Conservation (phyloP, 225 moss, liverwort and hornwort genomes). For the Neckera pumila region DNA sequence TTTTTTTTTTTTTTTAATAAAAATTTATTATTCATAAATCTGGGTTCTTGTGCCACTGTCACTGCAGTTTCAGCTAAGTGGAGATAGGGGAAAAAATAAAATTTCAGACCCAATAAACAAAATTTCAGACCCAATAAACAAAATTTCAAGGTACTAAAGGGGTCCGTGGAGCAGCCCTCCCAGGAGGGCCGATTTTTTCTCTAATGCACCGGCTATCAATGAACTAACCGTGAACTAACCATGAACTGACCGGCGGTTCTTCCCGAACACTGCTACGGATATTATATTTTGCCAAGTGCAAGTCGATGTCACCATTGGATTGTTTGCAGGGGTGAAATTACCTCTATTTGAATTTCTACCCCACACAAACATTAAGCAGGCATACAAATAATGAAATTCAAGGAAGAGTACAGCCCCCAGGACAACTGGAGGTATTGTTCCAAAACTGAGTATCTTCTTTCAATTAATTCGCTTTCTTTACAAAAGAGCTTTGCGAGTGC, state of each 20-base stretch:
- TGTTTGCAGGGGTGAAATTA: not conserved
- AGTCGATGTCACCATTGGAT: not conserved
- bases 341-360: not conserved
- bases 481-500: not conserved
- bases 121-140: too few relatives aligned
- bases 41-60: too few relatives aligned
- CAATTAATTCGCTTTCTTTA: slow-evolving; percentile 6
- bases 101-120: too few relatives aligned
- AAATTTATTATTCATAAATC: too few relatives aligned
- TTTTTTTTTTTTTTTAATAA: too few relatives aligned
- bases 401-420: not conserved
- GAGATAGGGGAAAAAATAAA: too few relatives aligned
- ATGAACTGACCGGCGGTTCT: not conserved
- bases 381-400: not conserved
- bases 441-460: not conserved
- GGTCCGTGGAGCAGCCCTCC: too few relatives aligned
- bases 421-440: not conserved
- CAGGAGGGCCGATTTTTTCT: too few relatives aligned
- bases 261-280: not conserved
- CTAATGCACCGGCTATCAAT: not conserved
- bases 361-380: not conserved
- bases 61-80: too few relatives aligned
- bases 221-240: not conserved
- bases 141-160: too few relatives aligned
- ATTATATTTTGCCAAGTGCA: not conserved